phyloP scores from a whole-genome alignment of 768 basidiomycete genomes.

The Lentinula raphanica region DNA sequence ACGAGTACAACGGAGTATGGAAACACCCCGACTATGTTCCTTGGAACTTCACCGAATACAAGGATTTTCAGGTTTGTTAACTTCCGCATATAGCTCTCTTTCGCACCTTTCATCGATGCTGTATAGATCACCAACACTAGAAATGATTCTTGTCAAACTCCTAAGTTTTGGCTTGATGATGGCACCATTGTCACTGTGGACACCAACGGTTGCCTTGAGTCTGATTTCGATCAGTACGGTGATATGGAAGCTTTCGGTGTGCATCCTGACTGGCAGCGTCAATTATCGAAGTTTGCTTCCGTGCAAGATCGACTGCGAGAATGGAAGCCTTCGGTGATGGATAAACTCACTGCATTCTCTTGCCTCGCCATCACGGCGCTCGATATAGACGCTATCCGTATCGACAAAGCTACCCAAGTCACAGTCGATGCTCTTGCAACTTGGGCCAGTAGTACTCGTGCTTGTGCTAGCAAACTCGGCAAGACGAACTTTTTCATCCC shows the following conservation, averaged over 20 bases:
- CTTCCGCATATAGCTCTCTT: background rate
- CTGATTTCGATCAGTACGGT: conserved; percentile 95
- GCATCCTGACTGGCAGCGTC: conserved; percentile 30
- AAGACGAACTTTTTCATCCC: conserved; percentile 89
- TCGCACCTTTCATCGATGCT: background rate
- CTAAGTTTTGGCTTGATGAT: conserved; percentile 76
- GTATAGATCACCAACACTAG: conserved; percentile 60
- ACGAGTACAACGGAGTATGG: conserved; percentile 72
- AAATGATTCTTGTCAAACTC: conserved; percentile 70
- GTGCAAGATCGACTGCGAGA: conserved; percentile 95
- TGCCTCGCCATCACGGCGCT: conserved; percentile 86
- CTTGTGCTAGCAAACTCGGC: conserved; percentile 66
- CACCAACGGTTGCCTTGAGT: conserved; percentile 60
- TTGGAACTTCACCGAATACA: conserved; percentile 83
- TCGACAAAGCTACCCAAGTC: conserved; percentile 92
- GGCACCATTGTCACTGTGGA: conserved; percentile 27
- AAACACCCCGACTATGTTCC: conserved; percentile 72
- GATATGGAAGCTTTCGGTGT: conserved; percentile 99
- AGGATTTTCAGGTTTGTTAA: conserved; percentile 64
- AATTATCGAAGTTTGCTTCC: conserved; percentile 46
- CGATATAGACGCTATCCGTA: conserved; percentile 90
- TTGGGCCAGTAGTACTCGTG: conserved; percentile 71
- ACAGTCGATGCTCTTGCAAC: conserved; percentile 73
- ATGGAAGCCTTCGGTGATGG: conserved; percentile 79
- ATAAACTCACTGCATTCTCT: conserved; percentile 70